A percentile compares a stretch with the other conserved stretches of the same genome.
These are phyloP conservation scores for Echeveria elegans DNA, from an alignment of 164 flowering plant genomes.

Conservation along the genomic window DNA sequence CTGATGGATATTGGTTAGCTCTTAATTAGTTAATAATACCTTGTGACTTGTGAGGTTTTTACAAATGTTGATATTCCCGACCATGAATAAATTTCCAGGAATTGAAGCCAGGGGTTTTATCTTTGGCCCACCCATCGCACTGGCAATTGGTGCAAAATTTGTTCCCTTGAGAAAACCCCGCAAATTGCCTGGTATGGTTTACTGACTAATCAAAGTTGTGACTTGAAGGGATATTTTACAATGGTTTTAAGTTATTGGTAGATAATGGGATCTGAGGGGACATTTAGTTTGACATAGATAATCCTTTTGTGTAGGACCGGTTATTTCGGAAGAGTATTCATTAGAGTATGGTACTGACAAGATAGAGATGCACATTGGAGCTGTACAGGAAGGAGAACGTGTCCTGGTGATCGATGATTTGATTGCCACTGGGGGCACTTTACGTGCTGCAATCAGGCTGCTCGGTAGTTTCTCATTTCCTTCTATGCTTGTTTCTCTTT, in stretches of 20 bases:
- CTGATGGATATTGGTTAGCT: no score
- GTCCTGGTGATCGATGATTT: conserved; percentile 88
- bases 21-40: no score
- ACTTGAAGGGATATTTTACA: neutral
- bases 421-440: conserved; percentile 96
- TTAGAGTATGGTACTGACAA: conserved; percentile 92
- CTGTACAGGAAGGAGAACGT: conserved; percentile 83
- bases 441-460: conserved; percentile 72
- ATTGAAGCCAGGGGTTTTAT: conserved; percentile 97
- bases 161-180: conserved; percentile 95
- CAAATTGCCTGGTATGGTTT: conserved; percentile 74
- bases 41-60: neutral
- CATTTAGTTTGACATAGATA: neutral
- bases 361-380: conserved; percentile 98
- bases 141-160: conserved; percentile 95
- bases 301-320: conserved; percentile 48
- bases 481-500: neutral
- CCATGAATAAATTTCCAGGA: conserved; percentile 35
- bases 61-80: neutral
- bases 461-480: conserved; percentile 39
- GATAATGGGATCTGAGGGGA: neutral
- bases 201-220: neutral
- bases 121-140: conserved; percentile 96
- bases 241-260: neutral
- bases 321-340: conserved; percentile 85